Base-by-base conservation (phyloP, 2,329 filamentous ascomycete genomes). In the Neofusicoccum sp. region DNA sequence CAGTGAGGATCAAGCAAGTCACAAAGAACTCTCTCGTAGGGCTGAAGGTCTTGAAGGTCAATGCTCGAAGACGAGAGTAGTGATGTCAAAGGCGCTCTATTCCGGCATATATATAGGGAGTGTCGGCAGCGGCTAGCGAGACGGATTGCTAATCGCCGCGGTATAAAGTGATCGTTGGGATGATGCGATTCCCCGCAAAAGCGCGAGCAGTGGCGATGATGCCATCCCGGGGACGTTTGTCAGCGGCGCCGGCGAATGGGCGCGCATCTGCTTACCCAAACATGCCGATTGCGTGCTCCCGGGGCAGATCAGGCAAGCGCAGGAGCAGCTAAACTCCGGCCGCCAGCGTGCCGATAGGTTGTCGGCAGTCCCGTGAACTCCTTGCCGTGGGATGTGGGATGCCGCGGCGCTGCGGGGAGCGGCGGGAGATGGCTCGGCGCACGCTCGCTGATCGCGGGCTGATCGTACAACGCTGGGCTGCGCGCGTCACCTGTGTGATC, bases 281-380 rank as follows among this genome's bases (percentile, higher is more conserved):
- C 44, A 38, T 44, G 11, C n/a, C 44, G 57, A 59, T 59, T 59
- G 57, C 57, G 57, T 59, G 57, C 57, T 59, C 57, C 28, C 36
- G 44, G 44, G 45, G 56, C 56, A 48, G 56, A 59, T 49, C 57
- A 49, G 44, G 20, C 40, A 16, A 43, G 38, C 36, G 16, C 9
- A 33, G 26, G 41, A 26, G 28, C 51, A 11, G 24, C 26, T 59
- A 49, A 59, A 59, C 33, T 59, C 57, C 57, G 57, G 16, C 11
- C 2, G 24, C 16, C n/a, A n/a, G 14, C 4, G 2, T 31, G 36
- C 51, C 20, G 36, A 56, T 31, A 40, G 49, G 49, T 48, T 33
- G 20, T 30, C 7, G 34, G 14, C 8, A 7, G n/a, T 56, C 28
- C 51, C 38, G 51, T 33, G 26, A 43, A 43, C 14, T 56, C 38